These are phyloP conservation scores for Colletotrichum neosansevieriae DNA, from an alignment of 2,329 filamentous ascomycete species.

Conservation along the genomic window DNA sequence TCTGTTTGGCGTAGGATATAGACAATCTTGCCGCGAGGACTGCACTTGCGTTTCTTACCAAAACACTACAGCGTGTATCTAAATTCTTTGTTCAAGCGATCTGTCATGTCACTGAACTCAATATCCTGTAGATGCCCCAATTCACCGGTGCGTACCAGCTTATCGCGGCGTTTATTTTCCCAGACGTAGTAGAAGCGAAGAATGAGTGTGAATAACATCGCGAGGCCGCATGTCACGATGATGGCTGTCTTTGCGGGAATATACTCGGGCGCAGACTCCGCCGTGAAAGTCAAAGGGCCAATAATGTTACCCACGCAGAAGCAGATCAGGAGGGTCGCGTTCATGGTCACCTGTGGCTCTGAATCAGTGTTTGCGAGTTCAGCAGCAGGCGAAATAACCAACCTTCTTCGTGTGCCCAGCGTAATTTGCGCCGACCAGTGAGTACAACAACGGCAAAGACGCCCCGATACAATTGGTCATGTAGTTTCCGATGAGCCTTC, in stretches of 20 bases:
- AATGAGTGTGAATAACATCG: conserved; percentile 23
- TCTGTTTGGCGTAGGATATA: too few species aligned
- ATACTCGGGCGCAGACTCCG: conserved; percentile 69
- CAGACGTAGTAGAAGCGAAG: conserved; percentile 28
- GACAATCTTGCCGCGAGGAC: too few species aligned
- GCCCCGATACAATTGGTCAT: conserved; percentile 75
- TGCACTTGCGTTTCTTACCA: too few species aligned
- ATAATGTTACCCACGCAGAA: conserved; percentile 70
- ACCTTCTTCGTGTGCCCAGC: conserved; percentile 74
- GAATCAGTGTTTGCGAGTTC: neutral
- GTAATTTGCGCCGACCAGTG: conserved; percentile 78
- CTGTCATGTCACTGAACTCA: conserved; percentile 72
- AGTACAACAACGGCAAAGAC: conserved; percentile 73
- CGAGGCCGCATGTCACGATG: conserved; percentile 62
- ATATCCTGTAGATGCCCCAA: conserved; percentile 60
- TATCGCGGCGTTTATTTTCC: conserved; percentile 39
- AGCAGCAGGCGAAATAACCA: neutral
- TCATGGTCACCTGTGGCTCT: conserved; percentile 62
- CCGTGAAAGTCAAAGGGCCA: conserved; percentile 72
- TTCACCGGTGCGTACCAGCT: conserved; percentile 62
- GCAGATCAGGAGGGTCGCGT: conserved; percentile 49
- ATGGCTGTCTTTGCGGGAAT: conserved; percentile 67
- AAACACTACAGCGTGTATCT: conserved; percentile 15
- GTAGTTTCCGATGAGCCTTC: conserved; percentile 72
- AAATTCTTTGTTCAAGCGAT: conserved; percentile 76